These are phyloP conservation scores for Leishmania turanica DNA, from an alignment of 208 protist genomes.

Conservation along the genomic window DNA sequence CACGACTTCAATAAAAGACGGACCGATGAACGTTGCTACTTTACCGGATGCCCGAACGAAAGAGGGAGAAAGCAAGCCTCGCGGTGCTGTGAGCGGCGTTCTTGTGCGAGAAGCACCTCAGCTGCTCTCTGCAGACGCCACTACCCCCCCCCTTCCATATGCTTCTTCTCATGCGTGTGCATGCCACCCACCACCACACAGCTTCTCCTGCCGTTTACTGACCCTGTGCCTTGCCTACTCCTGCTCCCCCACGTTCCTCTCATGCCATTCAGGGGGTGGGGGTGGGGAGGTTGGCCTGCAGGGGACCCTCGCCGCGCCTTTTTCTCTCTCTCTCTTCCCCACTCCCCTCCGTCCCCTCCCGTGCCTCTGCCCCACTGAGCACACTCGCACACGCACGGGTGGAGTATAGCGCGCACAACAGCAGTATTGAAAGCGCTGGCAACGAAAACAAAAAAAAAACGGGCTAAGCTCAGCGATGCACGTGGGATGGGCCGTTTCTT, in stretches of 20 bases:
- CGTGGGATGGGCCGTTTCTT: slow-evolving; percentile 43
- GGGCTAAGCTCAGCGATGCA: neutral
- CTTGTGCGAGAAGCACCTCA: neutral
- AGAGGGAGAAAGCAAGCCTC: neutral
- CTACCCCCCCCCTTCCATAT: neutral
- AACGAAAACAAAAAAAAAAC: too few species aligned
- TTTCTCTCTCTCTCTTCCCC: neutral
- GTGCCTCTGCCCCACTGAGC: neutral
- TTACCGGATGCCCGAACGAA: neutral
- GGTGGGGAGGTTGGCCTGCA: neutral
- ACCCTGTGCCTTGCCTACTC: neutral
- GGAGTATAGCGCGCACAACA: neutral
- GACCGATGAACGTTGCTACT: neutral
- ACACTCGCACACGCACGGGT: neutral
- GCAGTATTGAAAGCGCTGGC: neutral
- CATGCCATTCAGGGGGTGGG: neutral
- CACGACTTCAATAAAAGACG: neutral
- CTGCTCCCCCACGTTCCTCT: neutral
- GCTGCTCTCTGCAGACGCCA: neutral
- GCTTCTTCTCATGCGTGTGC: neutral
- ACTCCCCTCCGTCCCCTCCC: neutral
- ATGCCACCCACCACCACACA: neutral
- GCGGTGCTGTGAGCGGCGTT: neutral
- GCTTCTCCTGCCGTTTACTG: neutral
- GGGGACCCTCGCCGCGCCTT: neutral